Percentiles rank a stretch among this genome's conserved stretches.
Evolutionary conservation across 2,329 filamentous ascomycete genomes (phyloP).

Genomic region (Elsinoe perseae): DNA sequence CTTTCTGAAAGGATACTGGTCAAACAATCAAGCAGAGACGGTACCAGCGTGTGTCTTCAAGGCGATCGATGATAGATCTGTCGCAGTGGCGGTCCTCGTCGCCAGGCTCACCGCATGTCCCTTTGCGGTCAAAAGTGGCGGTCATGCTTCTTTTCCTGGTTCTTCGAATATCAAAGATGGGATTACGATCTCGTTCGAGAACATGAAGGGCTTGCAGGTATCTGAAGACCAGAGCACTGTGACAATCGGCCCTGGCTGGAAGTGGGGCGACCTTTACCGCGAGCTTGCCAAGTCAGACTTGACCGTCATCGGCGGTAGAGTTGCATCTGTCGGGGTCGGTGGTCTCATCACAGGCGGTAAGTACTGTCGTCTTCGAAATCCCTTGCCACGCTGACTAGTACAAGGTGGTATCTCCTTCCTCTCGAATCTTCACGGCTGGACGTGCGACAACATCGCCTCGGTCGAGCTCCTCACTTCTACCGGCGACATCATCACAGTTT

Average conservation of each 20-base stretch:
- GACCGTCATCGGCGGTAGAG: conserved; percentile 7
- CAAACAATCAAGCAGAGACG: conserved; percentile 1
- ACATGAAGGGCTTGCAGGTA: conserved; percentile 7
- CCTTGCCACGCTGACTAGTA: background rate
- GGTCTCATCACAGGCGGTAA: conserved; percentile 6
- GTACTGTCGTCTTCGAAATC: too few species aligned
- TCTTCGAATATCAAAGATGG: conserved; percentile 23
- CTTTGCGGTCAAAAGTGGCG: conserved; percentile 26
- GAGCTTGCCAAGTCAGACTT: background rate
- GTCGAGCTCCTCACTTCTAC: conserved; percentile 38
- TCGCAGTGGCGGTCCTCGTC: background rate
- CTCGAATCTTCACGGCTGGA: conserved; percentile 12
- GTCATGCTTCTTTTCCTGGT: conserved; percentile 23
- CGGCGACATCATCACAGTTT: conserved; percentile 46
- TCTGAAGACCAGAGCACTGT: conserved; percentile 18
- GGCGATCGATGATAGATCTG: background rate
- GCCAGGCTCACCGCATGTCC: conserved; percentile 2
- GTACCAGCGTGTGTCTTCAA: conserved; percentile 9
- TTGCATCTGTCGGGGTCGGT: background rate
- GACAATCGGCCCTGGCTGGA: conserved; percentile 11
- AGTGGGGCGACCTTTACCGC: conserved; percentile 1
- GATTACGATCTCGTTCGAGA: conserved; percentile 21
- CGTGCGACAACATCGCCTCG: conserved; percentile 7
- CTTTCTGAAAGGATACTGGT: background rate
- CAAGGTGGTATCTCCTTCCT: conserved; percentile 13